Evolutionary conservation across 768 basidiomycete genomes (phyloP), one percentile per base, ranked within the genome.

Genomic region (Leccinellum rugosiceps): DNA sequence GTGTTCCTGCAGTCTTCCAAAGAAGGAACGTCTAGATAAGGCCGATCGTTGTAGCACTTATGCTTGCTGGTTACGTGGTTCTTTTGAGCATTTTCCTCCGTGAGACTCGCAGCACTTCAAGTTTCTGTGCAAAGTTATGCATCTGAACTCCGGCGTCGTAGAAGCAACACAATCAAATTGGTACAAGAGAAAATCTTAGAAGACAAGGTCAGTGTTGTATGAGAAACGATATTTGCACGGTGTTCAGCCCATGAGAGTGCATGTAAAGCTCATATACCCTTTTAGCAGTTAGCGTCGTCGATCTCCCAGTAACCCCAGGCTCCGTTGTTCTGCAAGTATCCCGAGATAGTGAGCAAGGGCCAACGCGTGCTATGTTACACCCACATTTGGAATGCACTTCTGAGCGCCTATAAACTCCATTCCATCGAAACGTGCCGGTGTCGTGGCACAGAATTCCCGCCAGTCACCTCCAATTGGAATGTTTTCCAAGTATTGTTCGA

Each of bases 391-490:
- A 52, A 59, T 43, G 30, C 63, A 66, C 28, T 59, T 56, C n/a
- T 67, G 58, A n/a, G 63, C 59, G 23, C 73, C 62, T 9, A 57
- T 31, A 52, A 72, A 74, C 14, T 68, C 61, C 62, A 67, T 53
- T 2, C 53, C 58, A 14, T 44, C 52, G 52, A 74, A 72, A 17
- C 46, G 58, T 6, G 52, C 60, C 14, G 73, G 74, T 0, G 73
- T 75, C 3, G 74, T 71, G 4, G 72, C 72, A 30, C 72, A 74
- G 44, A 75, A 73, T 14, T 67, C 67, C 31, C 60, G 58, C 73
- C 71, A 73, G 30, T 72, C 65, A 4, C 64, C 61, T 19, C 61
- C 65, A 10, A 14, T 11, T 3, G 67, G 73, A 14, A 75, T 58
- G 15, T 67, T 65, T 21, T 67, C 63, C 9, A 75, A 52, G 51